phyloP scores from a whole-genome alignment of 768 basidiomycete genomes.

The Cyclocybe aegerita region DNA sequence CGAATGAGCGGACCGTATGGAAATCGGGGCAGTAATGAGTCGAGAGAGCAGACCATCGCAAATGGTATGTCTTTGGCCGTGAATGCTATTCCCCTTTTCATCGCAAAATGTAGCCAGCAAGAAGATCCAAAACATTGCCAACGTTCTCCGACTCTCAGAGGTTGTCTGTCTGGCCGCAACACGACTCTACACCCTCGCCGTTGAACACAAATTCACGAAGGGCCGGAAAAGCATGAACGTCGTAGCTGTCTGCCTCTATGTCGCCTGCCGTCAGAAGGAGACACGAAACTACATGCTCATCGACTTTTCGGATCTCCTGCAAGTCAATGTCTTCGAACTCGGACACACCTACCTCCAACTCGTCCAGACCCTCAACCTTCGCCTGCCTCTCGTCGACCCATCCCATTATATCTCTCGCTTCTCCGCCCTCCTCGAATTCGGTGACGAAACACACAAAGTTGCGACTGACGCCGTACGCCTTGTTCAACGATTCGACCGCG shows the following conservation, averaged over 20 bases:
- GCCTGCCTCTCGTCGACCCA: constrained; percentile 89
- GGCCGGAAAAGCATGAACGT: constrained; percentile 92
- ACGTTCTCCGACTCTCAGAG: constrained; percentile 66
- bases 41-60: constrained; percentile 86
- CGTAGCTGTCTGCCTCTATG: constrained; percentile 93
- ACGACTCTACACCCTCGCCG: constrained; percentile 89
- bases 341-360: constrained; percentile 96
- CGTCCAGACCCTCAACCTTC: constrained; percentile 81
- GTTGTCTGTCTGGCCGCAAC: constrained; percentile 78
- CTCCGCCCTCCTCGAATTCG: constrained; percentile 92
- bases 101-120: constrained; percentile 55
- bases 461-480: constrained; percentile 93
- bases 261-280: constrained; percentile 89
- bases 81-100: constrained; percentile 3
- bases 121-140: constrained; percentile 82
- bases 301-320: constrained; percentile 95
- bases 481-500: constrained; percentile 89
- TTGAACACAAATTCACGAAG: constrained; percentile 92
- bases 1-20: constrained; percentile 83
- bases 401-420: constrained; percentile 97
- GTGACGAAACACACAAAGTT: constrained; percentile 89
- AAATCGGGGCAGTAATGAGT: constrained; percentile 75
- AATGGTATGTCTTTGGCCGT: constrained; percentile 58
- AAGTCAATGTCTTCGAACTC: constrained; percentile 96
- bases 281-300: constrained; percentile 96